Base-by-base conservation (phyloP, 768 basidiomycete genomes). In the Bullera alba region DNA sequence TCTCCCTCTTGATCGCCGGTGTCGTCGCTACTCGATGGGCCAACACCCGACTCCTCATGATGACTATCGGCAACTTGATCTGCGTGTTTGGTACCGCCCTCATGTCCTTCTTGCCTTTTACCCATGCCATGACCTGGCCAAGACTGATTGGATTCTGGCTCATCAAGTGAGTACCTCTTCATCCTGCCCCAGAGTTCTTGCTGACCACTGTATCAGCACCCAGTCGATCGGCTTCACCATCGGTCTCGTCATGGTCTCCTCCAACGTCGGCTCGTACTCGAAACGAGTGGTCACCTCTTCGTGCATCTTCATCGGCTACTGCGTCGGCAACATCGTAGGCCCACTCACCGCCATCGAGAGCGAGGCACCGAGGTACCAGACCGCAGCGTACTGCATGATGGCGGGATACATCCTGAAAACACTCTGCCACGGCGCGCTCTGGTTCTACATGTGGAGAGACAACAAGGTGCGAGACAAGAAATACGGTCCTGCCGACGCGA, bases 221-320 rank as follows among this genome's bases (percentile, higher is more conserved):
- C 60, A 68, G 44, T 65, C 61, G 22, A 64, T 73, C 54, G 67
- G 71, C 5, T 73, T 73, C 64, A 71, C 69, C 17, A 64, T 71
- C 27, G 70, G 72, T 53, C 61, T 73, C 34, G 72, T 73, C 50
- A 73, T 73, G 72, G 58, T 73, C 46, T 64, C 63, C 0, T 60
- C 60, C 50, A 73, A 67, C 53, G 63, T 70, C 48, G 68, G 65
- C 42, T 56, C 54, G 35, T 70, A 70, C 58, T 62, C 67, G 29
- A 66, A 66, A 46, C 58, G 64, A 41, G 44, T 61, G 30, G 60
- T 73, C 50, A 61, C 63, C 27, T 67, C 63, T 0, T 56, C 59
- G 19, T 69, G 63, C 56, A 62, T 71, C 50, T 73, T 71, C 27
- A 50, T 65, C 36, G 68, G 57, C 10, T 73, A 70, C 62, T 69